Evolutionary conservation across 345 rosid species (phyloP).

Genomic region (Diplotaxis tenuifolia): DNA sequence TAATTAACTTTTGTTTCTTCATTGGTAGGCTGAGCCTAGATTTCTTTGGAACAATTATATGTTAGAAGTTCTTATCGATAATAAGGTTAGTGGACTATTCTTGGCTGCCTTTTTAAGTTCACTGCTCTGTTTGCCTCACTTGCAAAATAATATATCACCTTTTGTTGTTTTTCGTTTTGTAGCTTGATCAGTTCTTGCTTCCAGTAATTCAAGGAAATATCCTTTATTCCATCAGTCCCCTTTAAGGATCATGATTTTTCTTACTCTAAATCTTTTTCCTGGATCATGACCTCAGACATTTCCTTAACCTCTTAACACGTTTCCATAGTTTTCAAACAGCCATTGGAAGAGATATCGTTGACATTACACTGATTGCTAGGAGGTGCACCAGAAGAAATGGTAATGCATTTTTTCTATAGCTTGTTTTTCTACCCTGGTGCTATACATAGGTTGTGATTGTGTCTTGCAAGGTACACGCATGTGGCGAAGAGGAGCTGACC

Average conservation of each 20-base stretch:
- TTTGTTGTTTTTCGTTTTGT: constrained; percentile 33
- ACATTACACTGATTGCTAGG: constrained; percentile 87
- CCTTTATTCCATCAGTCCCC: constrained; percentile 43
- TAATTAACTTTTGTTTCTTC: neutral
- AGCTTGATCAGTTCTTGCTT: constrained; percentile 92
- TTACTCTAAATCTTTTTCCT: neutral
- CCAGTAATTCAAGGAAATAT: constrained; percentile 95
- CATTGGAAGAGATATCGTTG: constrained; percentile 80
- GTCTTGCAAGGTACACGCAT: constrained; percentile 73
- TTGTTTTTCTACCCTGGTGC: neutral
- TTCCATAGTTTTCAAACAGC: constrained; percentile 87
- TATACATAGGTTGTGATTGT: constrained; percentile 5
- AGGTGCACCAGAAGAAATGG: constrained; percentile 34
- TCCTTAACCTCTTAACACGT: constrained; percentile 61
- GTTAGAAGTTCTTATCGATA: constrained; percentile 87
- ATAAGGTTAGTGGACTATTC: constrained; percentile 54
- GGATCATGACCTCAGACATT: neutral
- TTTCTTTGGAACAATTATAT: constrained; percentile 97
- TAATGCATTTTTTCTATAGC: neutral
- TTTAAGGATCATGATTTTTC: neutral
- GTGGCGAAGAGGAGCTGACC: constrained; percentile 99
- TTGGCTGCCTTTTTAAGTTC: constrained; percentile 6
- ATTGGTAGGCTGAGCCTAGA: constrained; percentile 90
- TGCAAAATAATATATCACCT: constrained; percentile 13
- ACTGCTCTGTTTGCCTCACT: constrained; percentile 15